These are phyloP conservation scores for Oryza nivara DNA, from an alignment of 176 grass and related monocot genomes.

Conservation along the genomic window DNA sequence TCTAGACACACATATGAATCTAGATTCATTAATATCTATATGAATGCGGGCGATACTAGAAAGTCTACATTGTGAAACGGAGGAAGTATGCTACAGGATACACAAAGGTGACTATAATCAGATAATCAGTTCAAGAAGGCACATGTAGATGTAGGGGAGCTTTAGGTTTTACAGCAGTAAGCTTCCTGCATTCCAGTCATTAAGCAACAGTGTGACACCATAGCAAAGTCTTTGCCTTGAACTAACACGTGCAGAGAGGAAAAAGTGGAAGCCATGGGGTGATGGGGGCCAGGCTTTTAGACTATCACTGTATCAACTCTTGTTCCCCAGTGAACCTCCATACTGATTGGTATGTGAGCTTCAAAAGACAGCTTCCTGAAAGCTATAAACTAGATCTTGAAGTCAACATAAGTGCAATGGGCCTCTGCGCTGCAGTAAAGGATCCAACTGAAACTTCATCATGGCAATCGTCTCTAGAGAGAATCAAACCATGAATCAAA, in stretches of 20 bases:
- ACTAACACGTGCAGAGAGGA: not conserved
- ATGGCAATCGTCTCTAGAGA: conserved; percentile 17
- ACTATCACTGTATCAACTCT: not conserved
- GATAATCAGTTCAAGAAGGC: not conserved
- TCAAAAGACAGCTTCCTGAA: not conserved
- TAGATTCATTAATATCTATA: too few relatives aligned
- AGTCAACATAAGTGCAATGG: not conserved
- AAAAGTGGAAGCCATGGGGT: not conserved
- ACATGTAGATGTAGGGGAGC: not conserved
- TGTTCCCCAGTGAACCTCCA: not conserved
- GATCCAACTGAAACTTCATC: not conserved
- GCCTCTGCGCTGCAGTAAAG: not conserved
- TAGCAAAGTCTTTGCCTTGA: not conserved
- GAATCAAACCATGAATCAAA: conserved; percentile 96
- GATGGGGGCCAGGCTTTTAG: not conserved
- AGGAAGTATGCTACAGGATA: not conserved
- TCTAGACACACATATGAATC: too few relatives aligned
- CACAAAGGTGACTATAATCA: not conserved
- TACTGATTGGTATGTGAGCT: not conserved
- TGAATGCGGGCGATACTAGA: too few relatives aligned
- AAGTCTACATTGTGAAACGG: too few relatives aligned
- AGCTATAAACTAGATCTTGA: not conserved
- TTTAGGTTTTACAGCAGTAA: conserved; percentile 22
- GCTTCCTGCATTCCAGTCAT: conserved; percentile 15
- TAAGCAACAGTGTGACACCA: not conserved